Conservation (phyloP, 179 eudicot genomes). For the Silene vulgaris region DNA sequence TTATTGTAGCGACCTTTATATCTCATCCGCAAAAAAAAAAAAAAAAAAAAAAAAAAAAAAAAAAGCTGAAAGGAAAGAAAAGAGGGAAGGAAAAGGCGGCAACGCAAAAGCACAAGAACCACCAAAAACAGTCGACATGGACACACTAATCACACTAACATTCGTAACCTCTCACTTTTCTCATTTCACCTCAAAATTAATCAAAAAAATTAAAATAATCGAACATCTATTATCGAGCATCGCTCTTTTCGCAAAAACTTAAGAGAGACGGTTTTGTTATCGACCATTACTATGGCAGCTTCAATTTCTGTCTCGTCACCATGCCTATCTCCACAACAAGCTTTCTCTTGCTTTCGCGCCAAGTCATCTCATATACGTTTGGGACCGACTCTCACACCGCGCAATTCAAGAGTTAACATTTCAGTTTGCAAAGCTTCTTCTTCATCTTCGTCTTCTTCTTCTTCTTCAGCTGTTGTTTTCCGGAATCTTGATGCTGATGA, state of each 20-base stretch:
- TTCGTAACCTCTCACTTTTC: neutral
- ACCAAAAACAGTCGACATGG: conserved; percentile 9
- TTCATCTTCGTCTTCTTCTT: conserved; percentile 3
- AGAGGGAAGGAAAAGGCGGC: conserved; percentile 27
- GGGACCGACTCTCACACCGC: conserved; percentile 9
- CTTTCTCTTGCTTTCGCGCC: conserved; percentile 23
- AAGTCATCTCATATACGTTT: conserved; percentile 20
- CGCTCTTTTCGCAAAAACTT: no score
- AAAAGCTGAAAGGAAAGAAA: neutral
- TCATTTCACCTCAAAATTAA: neutral
- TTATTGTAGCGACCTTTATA: no score
- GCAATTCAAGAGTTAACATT: conserved; percentile 22
- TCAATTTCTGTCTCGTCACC: conserved; percentile 36
- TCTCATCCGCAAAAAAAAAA: no score
- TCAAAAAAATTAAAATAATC: no score
- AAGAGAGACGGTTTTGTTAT: no score
- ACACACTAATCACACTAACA: neutral
- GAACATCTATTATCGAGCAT: no score
- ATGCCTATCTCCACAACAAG: conserved; percentile 13
- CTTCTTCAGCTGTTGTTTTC: conserved; percentile 36
- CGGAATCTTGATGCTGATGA: conserved; percentile 93
- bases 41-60: no score
- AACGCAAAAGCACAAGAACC: conserved; percentile 38
- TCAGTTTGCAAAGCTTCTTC: conserved; percentile 39
- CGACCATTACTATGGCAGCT: conserved; percentile 31